Evolutionary conservation across 108 stramenopile genomes (phyloP).

Genomic region (Aurantiochytrium sp.): DNA sequence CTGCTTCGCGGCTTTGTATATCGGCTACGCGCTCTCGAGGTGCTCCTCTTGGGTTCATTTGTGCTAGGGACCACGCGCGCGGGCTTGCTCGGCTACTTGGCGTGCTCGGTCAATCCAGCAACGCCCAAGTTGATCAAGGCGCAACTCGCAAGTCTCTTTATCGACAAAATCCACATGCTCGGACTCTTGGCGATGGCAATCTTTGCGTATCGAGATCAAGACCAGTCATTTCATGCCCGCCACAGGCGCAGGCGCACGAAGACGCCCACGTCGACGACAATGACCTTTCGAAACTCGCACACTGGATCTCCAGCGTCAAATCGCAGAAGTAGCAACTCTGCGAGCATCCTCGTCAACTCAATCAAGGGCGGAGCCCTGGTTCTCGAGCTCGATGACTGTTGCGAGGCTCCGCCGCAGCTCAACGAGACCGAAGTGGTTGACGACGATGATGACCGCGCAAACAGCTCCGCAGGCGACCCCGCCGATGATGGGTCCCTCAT

Average conservation of each 20-base stretch:
- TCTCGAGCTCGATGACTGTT: too few species aligned
- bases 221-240: not conserved
- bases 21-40: not conserved
- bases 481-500: too few species aligned
- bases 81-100: not conserved
- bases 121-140: not conserved
- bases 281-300: not conserved
- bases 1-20: not conserved
- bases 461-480: too few species aligned
- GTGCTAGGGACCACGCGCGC: not conserved
- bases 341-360: too few species aligned
- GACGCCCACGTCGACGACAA: not conserved
- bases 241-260: not conserved
- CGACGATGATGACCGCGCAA: too few species aligned
- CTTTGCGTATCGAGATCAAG: not conserved
- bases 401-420: too few species aligned
- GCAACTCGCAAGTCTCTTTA: not conserved
- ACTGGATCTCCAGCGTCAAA: too few species aligned
- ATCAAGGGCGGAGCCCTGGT: too few species aligned
- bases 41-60: not conserved
- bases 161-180: not conserved
- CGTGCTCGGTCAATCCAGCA: too few species aligned
- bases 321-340: too few species aligned
- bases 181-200: not conserved
- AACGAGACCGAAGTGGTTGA: too few species aligned